Evolutionary conservation across 345 rosid species (phyloP), one percentile per base, ranked within the genome.

Genomic region (Ceriops zippeliana): DNA sequence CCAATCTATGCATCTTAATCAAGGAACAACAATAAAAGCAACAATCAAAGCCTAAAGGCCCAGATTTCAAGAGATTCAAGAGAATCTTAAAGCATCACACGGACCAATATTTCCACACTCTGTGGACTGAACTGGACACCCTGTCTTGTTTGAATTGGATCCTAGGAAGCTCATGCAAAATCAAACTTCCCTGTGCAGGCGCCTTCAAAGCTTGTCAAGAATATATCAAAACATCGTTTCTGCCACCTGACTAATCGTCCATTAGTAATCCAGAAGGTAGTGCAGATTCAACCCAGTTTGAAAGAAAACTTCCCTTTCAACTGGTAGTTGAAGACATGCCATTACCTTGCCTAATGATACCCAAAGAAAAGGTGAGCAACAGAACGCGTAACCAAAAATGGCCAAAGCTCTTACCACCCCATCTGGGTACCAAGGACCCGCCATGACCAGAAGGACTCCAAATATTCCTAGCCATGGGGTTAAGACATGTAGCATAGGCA

Each of bases 401-500:
- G 87, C 81, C 63, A 95, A 79, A 4, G 87, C 96, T 76, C 99
- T 81, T 5, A 84, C 68, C 22, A 91, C 74, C 0, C 99, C 99
- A 52, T 88, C 81, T 0, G 72, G 70, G 79, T 91, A 89, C 85
- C 82, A 85, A 8, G 97, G 97, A 52, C 7, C 86, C 1, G 93
- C 96, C 99, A 93, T 91, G 75, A 85, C 90, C 13, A 90, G 69
- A 38, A 95, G 97, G 19, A 81, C 77, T 13, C 97, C 93, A 1
- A 84, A 53, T 28, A 91, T 90, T 67, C 84, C 88, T 24, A 90
- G 26, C 89, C 87, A 85, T 0, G 90, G 93, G 30, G 82, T 78
- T 69, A 89, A 58, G 46, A 90, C 96, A 0, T 79, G 81, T 7
- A 85, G 46, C 67, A 64, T 62, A 13, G 96, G 98, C 64, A 95